Conservation (phyloP, 805 yeast genomes). For the Kazachstania kunashirensis region DNA sequence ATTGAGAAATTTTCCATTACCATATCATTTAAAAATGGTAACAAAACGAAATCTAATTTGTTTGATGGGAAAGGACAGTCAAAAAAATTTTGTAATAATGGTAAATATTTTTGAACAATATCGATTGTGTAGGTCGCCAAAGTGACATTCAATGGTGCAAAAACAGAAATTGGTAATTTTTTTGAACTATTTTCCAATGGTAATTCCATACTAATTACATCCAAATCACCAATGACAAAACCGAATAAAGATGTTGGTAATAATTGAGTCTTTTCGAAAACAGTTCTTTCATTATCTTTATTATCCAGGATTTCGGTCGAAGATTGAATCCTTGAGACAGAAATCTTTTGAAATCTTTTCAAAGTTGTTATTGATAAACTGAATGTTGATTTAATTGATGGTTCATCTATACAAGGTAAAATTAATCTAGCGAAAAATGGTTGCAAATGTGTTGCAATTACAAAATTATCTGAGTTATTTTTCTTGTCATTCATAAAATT, state of each 20-base stretch:
- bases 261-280: conserved; percentile 45
- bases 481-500: conserved; percentile 47
- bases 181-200: conserved; percentile 16
- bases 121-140: conserved; percentile 43
- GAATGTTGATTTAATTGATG: conserved; percentile 43
- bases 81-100: conserved; percentile 38
- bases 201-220: conserved; percentile 35
- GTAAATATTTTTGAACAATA: conserved; percentile 39
- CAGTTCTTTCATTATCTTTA: conserved; percentile 26
- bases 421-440: conserved; percentile 54
- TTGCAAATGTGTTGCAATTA: conserved; percentile 65
- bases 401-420: conserved; percentile 65
- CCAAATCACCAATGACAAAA: conserved; percentile 60
- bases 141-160: conserved; percentile 40
- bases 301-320: conserved; percentile 5
- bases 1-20: conserved; percentile 78
- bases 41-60: conserved; percentile 56
- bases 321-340: conserved; percentile 1
- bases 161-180: conserved; percentile 42
- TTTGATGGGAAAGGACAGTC: conserved; percentile 43
- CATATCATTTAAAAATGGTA: conserved; percentile 66
- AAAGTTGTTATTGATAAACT: conserved; percentile 33
- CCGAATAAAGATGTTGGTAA: conserved; percentile 59
- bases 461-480: conserved; percentile 35
- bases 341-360: not conserved